Evolutionary conservation across 257 asterid genomes (phyloP), one percentile per base, ranked within the genome.

Genomic region (Nicotiana otophora): DNA sequence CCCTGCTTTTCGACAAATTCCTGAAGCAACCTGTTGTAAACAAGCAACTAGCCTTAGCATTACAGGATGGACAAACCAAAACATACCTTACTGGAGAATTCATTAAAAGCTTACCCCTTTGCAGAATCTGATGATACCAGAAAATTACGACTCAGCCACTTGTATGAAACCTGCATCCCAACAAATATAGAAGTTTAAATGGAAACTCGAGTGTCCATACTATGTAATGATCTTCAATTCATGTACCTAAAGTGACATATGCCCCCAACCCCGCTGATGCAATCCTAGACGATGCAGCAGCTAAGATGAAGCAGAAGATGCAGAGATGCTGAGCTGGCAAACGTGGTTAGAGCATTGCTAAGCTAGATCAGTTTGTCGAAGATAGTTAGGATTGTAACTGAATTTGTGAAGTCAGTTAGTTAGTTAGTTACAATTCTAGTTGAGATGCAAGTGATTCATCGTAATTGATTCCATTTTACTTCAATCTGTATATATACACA

Each of bases 121-220:
- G 98, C 98, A 83, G 89, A 92, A 87, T 94, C 89, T 51, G 99
- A 96, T 54, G 98, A 91, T 65, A 96, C 92, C 90, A 86, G 86
- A 87, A 91, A 94, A 75, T 93, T 93, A 58, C 97, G 93, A 89
- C 98, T 96, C 46, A 96, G 90, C 99, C 99, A 96, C 89, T 96
- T 96, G 91, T 96, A 96, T 19, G 99, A 96, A 85, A 96, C 97
- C 99, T 96, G 55, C 58, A 66, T 31, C 55, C 31, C 78, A 61
- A 46, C 28, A n/a, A 46, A 72, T 10, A 66, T 66, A 19, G 36
- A 51, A 81, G 17, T 15, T 74, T 0, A 74, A 39, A 48, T 51
- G 39, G 64, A 58, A 19, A 58, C 28, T 19, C 26, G 7, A 7
- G 20, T 55, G 5, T 16, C 19, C 61, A 16, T 15, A 16, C 19